Base-by-base conservation (phyloP, 78 protist genomes). In the Paratrimastix pyriformis region DNA sequence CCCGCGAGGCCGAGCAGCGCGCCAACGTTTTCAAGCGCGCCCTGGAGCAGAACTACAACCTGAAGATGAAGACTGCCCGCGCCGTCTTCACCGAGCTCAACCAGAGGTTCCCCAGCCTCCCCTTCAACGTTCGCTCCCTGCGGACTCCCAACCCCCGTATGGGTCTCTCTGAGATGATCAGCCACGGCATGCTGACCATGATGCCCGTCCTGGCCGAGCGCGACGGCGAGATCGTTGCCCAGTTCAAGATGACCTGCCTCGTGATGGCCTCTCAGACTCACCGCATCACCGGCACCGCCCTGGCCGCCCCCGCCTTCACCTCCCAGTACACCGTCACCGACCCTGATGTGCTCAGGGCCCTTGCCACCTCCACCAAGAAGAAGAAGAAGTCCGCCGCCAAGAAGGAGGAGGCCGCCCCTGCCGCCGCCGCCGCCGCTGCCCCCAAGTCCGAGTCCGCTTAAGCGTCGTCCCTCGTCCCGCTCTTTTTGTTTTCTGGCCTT, bases 131-230 rank as follows among this genome's bases (percentile, higher is more conserved):
- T 50, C 11, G 69, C 26, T 50, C 26, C 18, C 44, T 37, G 39
- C 30, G 24, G 3, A 74, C 54, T 50, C 81, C 44, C 54, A 75
- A 82, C 69, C 80, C 86, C 29, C 58, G 84, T 60, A 42, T 93
- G 65, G 97, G 97, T 65, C 38, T 93, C 70, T 52, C 40, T 65
- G 99, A 96, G 86, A 72, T 82, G 71, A 55, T 83, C 48, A 43
- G 68, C 74, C 97, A 94, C 87, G 81, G 35, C 29, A 76, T 93
- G 32, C 66, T 96, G 58, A 62, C 64, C 29, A 52, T 89, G 4
- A 91, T 84, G 87, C 97, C 97, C 44, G 97, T 91, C 24, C 80
- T 92, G 62, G 72, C 40, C 74, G 95, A 91, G 64, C 75, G 65
- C 72, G 62, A 58, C 1, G 92, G 95, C 58, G 6, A 8, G 55